Evolutionary conservation across 2,329 filamentous ascomycete species (phyloP).

Genomic region (Seiridium unicorne): DNA sequence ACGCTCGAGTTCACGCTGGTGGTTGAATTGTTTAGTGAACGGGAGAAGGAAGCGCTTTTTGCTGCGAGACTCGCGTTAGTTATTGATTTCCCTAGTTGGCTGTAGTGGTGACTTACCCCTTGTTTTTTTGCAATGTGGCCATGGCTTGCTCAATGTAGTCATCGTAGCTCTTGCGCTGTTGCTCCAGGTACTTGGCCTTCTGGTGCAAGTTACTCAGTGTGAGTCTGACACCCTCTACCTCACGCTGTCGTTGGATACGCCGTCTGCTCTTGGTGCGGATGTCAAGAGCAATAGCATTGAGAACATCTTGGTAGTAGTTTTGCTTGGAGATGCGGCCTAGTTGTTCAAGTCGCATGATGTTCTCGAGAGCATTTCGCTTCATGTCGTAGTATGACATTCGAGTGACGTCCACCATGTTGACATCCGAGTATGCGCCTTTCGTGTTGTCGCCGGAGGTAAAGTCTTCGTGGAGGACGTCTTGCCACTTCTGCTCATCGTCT

Average conservation of each 20-base stretch:
- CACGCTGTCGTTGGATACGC: constrained; percentile 85
- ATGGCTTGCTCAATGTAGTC: constrained; percentile 99
- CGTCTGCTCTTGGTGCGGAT: constrained; percentile 96
- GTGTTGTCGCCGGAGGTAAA: constrained; percentile 66
- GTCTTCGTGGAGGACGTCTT: constrained; percentile 77
- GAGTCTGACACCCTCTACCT: constrained; percentile 78
- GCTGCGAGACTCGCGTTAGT: constrained; percentile 59
- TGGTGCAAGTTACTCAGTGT: constrained; percentile 75
- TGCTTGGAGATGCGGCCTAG: constrained; percentile 83
- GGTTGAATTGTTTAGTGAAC: constrained; percentile 98
- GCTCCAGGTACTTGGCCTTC: constrained; percentile 89
- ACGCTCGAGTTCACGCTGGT: constrained; percentile 91
- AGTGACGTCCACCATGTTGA: constrained; percentile 85
- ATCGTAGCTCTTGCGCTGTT: constrained; percentile 95
- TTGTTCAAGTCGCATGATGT: constrained; percentile 85
- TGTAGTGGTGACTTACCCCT: constrained; percentile 58
- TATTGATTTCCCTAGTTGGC: not conserved
- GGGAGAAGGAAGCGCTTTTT: constrained; percentile 93
- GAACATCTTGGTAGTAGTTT: constrained; percentile 95
- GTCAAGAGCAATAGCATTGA: constrained; percentile 94
- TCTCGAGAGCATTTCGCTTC: constrained; percentile 90
- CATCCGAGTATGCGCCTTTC: constrained; percentile 85
- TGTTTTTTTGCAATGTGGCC: constrained; percentile 94
- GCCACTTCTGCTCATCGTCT: constrained; percentile 91
- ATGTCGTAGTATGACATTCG: constrained; percentile 87